Evolutionary conservation across 495 filamentous ascomycete species (phyloP).

Genomic region (Xylaria intraflava): DNA sequence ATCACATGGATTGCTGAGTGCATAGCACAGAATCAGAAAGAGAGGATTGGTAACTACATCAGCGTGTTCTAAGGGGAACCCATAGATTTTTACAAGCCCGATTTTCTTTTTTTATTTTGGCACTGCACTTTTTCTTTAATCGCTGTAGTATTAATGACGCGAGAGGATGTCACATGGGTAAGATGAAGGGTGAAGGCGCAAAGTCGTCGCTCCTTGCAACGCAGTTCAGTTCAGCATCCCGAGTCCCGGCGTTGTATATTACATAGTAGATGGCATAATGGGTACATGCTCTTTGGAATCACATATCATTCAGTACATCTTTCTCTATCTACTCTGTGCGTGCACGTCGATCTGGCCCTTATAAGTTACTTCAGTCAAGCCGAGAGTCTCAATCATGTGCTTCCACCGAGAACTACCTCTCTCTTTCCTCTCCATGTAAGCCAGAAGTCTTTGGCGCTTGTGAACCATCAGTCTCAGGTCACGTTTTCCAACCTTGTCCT

Average conservation of each 20-base stretch:
- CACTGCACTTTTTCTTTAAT: constrained; percentile 4
- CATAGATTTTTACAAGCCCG: not conserved
- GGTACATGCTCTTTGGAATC: constrained; percentile 12
- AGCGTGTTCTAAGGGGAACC: constrained; percentile 67
- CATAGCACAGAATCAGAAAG: constrained; percentile 99
- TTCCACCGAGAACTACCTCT: constrained; percentile 84
- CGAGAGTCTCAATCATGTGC: constrained; percentile 71
- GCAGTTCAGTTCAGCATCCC: constrained; percentile 4
- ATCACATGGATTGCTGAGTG: constrained; percentile 99
- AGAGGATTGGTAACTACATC: constrained; percentile 96
- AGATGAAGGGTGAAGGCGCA: constrained; percentile 3
- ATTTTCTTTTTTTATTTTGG: constrained; percentile 1
- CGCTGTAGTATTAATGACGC: constrained; percentile 16
- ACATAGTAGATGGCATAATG: constrained; percentile 18
- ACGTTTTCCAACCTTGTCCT: constrained; percentile 89
- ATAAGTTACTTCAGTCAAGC: constrained; percentile 79
- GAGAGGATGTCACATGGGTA: constrained; percentile 12
- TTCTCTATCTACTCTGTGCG: constrained; percentile 12
- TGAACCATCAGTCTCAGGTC: constrained; percentile 82
- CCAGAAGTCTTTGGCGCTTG: constrained; percentile 77
- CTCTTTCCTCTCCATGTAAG: constrained; percentile 82
- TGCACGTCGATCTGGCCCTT: constrained; percentile 78
- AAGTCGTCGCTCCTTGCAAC: not conserved
- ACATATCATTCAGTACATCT: constrained; percentile 8
- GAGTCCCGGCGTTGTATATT: constrained; percentile 15